These are phyloP conservation scores for Ustilago hordei DNA, from an alignment of 1,284 basidiomycete genomes.

Conservation along the genomic window DNA sequence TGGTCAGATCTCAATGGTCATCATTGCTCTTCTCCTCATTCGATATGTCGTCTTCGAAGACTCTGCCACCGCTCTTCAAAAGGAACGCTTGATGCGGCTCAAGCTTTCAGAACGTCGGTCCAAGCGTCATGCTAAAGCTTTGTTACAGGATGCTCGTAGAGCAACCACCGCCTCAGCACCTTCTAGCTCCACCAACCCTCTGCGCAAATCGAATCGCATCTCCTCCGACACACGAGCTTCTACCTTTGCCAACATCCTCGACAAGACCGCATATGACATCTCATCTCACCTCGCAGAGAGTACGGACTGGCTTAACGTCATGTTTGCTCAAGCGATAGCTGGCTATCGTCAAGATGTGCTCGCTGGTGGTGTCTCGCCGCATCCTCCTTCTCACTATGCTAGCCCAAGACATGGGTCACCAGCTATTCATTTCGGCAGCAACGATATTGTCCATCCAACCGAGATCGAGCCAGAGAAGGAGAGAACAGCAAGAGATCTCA, in stretches of 20 bases:
- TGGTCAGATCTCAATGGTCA: slow-evolving; percentile 72
- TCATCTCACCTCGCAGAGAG: slow-evolving; percentile 73
- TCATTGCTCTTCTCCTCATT: slow-evolving; percentile 63
- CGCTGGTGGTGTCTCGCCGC: slow-evolving; percentile 66
- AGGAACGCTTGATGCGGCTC: slow-evolving; percentile 52
- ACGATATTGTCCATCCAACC: slow-evolving; percentile 6
- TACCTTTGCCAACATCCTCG: slow-evolving; percentile 67
- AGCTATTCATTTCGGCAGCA: slow-evolving; percentile 13
- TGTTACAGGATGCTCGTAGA: slow-evolving; percentile 29
- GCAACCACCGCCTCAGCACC: slow-evolving; percentile 8
- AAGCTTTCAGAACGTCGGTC: slow-evolving; percentile 46
- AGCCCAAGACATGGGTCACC: slow-evolving; percentile 2
- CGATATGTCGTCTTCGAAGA: slow-evolving; percentile 74
- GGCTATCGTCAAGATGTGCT: slow-evolving; percentile 70
- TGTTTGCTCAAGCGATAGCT: slow-evolving; percentile 72
- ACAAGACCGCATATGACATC: slow-evolving; percentile 73
- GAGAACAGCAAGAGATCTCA: slow-evolving; percentile 52
- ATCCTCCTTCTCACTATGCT: slow-evolving; percentile 15
- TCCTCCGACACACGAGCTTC: slow-evolving; percentile 32
- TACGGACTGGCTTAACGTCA: slow-evolving; percentile 74
- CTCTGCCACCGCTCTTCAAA: slow-evolving; percentile 47
- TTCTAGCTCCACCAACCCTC: slow-evolving; percentile 9
- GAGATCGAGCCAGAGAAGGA: slow-evolving; percentile 40
- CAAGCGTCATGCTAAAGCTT: slow-evolving; percentile 44
- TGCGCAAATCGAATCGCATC: slow-evolving; percentile 25